phyloP scores from a whole-genome alignment of 1,284 basidiomycete genomes.

The Golubevia pallescens region DNA sequence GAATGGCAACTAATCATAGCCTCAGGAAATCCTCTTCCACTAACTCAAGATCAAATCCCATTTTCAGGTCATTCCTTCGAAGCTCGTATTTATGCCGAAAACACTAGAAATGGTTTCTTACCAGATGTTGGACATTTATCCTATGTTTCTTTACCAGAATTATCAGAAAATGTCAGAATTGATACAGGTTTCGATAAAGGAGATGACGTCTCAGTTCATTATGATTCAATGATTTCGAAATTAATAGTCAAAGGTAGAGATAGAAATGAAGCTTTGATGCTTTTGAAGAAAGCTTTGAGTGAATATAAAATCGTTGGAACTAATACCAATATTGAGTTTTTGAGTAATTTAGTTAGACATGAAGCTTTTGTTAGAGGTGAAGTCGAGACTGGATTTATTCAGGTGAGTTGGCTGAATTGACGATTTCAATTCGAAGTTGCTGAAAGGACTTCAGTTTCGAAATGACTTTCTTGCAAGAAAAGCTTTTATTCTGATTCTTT shows the following conservation, averaged over 20 bases:
- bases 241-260: slow-evolving; percentile 88
- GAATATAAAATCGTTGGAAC: slow-evolving; percentile 91
- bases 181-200: slow-evolving; percentile 87
- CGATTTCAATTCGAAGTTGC: slow-evolving; percentile 4
- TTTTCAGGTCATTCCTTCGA: slow-evolving; percentile 91
- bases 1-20: slow-evolving; percentile 89
- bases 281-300: slow-evolving; percentile 79
- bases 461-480: slow-evolving; percentile 5
- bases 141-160: slow-evolving; percentile 71
- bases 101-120: slow-evolving; percentile 72
- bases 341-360: slow-evolving; percentile 78
- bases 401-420: slow-evolving; percentile 68
- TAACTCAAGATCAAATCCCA: slow-evolving; percentile 77
- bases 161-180: slow-evolving; percentile 76
- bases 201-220: slow-evolving; percentile 73
- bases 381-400: slow-evolving; percentile 91
- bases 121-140: slow-evolving; percentile 85
- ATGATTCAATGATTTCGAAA: slow-evolving; percentile 93
- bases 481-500: slow-evolving; percentile 5
- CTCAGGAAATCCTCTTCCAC: slow-evolving; percentile 81
- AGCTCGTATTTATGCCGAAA: slow-evolving; percentile 95
- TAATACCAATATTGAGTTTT: slow-evolving; percentile 87
- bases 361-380: slow-evolving; percentile 78
- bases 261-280: slow-evolving; percentile 81
- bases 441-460: slow-evolving; percentile 23